phyloP scores from a whole-genome alignment of 768 basidiomycete species.

The Leccinellum rugosiceps region DNA sequence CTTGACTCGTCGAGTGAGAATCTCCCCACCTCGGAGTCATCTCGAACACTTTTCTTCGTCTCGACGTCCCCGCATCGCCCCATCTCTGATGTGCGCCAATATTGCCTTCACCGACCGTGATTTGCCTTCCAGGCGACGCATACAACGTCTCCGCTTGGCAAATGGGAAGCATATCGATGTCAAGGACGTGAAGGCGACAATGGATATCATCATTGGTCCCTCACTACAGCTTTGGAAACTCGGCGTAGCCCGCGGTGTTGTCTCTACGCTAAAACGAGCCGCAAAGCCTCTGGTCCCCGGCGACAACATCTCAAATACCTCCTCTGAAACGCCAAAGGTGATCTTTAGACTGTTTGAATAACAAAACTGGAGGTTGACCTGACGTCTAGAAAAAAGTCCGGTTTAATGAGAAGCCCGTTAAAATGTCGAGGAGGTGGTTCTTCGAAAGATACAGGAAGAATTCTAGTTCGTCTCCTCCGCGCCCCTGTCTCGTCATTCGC shows the following conservation, averaged over 20 bases:
- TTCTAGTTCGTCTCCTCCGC: slow-evolving; percentile 14
- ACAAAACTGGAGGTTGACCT: slow-evolving; percentile 1
- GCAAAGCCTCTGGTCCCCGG: slow-evolving; percentile 3
- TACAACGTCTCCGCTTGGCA: slow-evolving; percentile 10
- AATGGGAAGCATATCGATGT: slow-evolving; percentile 14
- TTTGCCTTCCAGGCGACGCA: slow-evolving; percentile 6
- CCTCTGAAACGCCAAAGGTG: slow-evolving; percentile 19
- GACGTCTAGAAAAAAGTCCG: slow-evolving; percentile 21
- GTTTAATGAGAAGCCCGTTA: slow-evolving; percentile 26
- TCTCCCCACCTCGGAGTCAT: not conserved
- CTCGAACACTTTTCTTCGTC: not conserved
- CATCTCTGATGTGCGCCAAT: slow-evolving; percentile 13
- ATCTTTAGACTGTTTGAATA: not conserved
- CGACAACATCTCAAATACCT: slow-evolving; percentile 6
- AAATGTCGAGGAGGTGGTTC: slow-evolving; percentile 19
- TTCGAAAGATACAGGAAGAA: slow-evolving; percentile 14
- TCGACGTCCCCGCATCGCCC: not conserved
- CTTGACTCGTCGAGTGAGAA: slow-evolving; percentile 2
- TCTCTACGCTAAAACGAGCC: slow-evolving; percentile 6
- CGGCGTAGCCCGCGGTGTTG: slow-evolving; percentile 2
- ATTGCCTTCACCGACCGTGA: not conserved
- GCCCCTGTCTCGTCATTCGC: slow-evolving; percentile 28
- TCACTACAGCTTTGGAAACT: slow-evolving; percentile 23
- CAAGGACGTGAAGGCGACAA: slow-evolving; percentile 13
- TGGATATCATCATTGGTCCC: slow-evolving; percentile 24